These are phyloP conservation scores for Bombardia bombarda DNA, from an alignment of 495 filamentous ascomycete genomes.

Conservation along the genomic window DNA sequence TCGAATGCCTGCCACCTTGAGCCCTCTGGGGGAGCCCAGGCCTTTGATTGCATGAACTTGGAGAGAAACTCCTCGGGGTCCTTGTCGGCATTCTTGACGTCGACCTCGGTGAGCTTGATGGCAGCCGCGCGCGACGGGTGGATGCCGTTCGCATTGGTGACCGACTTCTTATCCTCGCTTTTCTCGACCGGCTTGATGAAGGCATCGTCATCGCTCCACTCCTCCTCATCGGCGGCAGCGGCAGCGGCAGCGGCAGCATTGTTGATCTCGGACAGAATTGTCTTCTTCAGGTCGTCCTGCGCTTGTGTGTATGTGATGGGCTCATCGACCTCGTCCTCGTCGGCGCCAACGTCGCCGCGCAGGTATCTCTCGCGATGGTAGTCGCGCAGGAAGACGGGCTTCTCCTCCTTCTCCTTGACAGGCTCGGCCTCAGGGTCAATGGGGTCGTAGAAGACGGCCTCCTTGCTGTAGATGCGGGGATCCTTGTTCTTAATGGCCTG, in stretches of 20 bases:
- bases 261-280: slow-evolving; percentile 73
- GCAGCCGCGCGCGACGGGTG: slow-evolving; percentile 40
- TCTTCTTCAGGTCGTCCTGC: slow-evolving; percentile 70
- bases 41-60: slow-evolving; percentile 81
- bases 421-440: slow-evolving; percentile 44
- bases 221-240: slow-evolving; percentile 36
- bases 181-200: slow-evolving; percentile 61
- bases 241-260: slow-evolving; percentile 40
- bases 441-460: slow-evolving; percentile 64
- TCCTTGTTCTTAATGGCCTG: slow-evolving; percentile 83
- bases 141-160: slow-evolving; percentile 25
- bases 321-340: slow-evolving; percentile 41
- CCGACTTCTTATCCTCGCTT: slow-evolving; percentile 20
- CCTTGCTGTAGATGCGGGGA: slow-evolving; percentile 77
- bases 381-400: slow-evolving; percentile 78
- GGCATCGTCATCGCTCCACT: slow-evolving; percentile 58
- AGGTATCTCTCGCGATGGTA: slow-evolving; percentile 86
- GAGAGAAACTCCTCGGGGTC: slow-evolving; percentile 84
- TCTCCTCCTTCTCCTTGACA: slow-evolving; percentile 54
- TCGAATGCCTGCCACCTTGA: slow-evolving; percentile 68
- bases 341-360: slow-evolving; percentile 48
- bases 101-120: slow-evolving; percentile 45
- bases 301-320: slow-evolving; percentile 74
- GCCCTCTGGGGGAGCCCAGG: slow-evolving; percentile 65
- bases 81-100: slow-evolving; percentile 74